phyloP scores from a whole-genome alignment of 1,284 basidiomycete genomes.

The Pascua sp. region DNA sequence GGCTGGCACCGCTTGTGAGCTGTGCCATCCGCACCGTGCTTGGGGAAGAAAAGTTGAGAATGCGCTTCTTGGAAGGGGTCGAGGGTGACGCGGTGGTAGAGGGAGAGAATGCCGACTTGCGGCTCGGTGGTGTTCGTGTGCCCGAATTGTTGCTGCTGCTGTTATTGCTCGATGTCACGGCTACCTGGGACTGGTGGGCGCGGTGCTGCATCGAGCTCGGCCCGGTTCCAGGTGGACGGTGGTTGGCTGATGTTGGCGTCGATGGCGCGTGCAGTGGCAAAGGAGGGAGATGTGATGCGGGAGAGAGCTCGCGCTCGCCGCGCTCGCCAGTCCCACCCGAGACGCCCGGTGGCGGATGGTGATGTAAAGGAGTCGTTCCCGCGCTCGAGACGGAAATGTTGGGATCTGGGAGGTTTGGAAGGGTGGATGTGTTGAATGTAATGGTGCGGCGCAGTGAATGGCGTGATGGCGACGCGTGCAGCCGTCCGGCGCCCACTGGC shows the following conservation, averaged over 20 bases:
- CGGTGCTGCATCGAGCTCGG: slow-evolving; percentile 39
- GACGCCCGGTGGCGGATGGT: slow-evolving; percentile 42
- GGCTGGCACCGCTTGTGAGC: slow-evolving; percentile 31
- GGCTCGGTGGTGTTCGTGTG: slow-evolving; percentile 28
- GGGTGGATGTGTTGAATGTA: slow-evolving; percentile 23
- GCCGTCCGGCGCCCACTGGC: slow-evolving; percentile 16
- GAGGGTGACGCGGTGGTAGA: slow-evolving; percentile 44
- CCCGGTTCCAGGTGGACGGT: slow-evolving; percentile 41
- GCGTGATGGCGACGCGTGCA: slow-evolving; percentile 24
- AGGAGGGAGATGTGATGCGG: slow-evolving; percentile 43
- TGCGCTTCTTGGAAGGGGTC: slow-evolving; percentile 51
- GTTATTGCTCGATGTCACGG: slow-evolving; percentile 26
- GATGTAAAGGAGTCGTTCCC: slow-evolving; percentile 42
- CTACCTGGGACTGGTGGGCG: slow-evolving; percentile 44
- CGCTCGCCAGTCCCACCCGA: slow-evolving; percentile 21
- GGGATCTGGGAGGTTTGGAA: slow-evolving; percentile 9
- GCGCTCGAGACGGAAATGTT: slow-evolving; percentile 32
- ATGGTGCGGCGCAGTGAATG: slow-evolving; percentile 32
- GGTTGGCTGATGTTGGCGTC: slow-evolving; percentile 40
- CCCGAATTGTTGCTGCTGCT: slow-evolving; percentile 3
- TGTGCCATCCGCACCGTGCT: slow-evolving; percentile 31
- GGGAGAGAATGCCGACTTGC: slow-evolving; percentile 35
- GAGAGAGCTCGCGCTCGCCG: slow-evolving; percentile 36
- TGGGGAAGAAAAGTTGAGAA: slow-evolving; percentile 54
- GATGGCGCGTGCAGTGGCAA: slow-evolving; percentile 44